Conservation (phyloP, 2,329 filamentous ascomycete species). For the Colletotrichum australisinense region DNA sequence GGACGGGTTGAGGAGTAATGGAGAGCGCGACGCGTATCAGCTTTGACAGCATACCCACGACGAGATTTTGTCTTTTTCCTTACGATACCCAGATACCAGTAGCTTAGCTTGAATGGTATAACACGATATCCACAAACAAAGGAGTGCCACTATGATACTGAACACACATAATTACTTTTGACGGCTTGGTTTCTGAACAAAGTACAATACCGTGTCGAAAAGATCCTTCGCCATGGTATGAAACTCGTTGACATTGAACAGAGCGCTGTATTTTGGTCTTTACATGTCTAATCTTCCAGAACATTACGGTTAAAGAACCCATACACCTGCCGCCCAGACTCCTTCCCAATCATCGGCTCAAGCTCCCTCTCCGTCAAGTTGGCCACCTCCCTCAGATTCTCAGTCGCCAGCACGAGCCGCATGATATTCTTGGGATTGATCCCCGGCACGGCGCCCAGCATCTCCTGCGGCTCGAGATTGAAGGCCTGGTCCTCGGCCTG, state of each 20-base stretch:
- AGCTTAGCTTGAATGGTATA: conserved; percentile 30
- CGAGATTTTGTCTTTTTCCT: not conserved
- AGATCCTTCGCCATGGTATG: not conserved
- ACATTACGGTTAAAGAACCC: conserved; percentile 81
- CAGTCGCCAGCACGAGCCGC: conserved; percentile 76
- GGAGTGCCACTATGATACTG: not conserved
- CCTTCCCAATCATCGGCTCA: conserved; percentile 78
- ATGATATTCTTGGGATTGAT: conserved; percentile 83
- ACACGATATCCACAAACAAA: conserved; percentile 1
- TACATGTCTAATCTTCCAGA: conserved; percentile 55
- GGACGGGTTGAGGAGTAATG: not conserved
- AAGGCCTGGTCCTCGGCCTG: conserved; percentile 77
- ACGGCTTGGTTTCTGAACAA: too few relatives aligned
- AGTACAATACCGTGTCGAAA: too few relatives aligned
- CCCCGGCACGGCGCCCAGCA: conserved; percentile 87
- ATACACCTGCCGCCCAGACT: conserved; percentile 80
- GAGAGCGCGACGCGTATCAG: not conserved
- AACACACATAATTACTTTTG: too few relatives aligned
- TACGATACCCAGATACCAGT: conserved; percentile 34
- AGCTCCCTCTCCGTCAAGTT: conserved; percentile 85
- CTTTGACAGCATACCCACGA: conserved; percentile 10
- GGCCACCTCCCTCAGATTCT: conserved; percentile 83
- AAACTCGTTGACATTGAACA: not conserved
- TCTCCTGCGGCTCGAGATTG: conserved; percentile 88
- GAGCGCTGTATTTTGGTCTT: conserved; percentile 37